Evolutionary conservation across 2,329 filamentous ascomycete genomes (phyloP).

Genomic region (Camptophora hylomeconis): DNA sequence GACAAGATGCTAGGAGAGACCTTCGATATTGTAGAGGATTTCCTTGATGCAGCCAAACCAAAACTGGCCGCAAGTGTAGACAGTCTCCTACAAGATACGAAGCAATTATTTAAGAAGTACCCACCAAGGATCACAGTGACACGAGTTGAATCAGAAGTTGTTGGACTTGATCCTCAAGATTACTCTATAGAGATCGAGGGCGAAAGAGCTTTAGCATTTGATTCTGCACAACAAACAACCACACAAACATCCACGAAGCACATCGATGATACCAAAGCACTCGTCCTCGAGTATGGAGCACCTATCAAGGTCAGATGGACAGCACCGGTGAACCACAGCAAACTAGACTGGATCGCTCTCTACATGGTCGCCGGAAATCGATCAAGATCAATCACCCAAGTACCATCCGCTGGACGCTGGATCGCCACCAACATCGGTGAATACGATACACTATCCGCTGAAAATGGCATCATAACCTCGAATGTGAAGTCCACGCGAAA

Average conservation of each 20-base stretch:
- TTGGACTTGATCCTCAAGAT: constrained; percentile 63
- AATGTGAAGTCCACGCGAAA: constrained; percentile 45
- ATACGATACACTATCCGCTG: constrained; percentile 63
- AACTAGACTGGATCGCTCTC: constrained; percentile 87
- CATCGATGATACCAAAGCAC: constrained; percentile 52
- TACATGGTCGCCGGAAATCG: constrained; percentile 94
- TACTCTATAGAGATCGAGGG: constrained; percentile 69
- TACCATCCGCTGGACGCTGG: constrained; percentile 83
- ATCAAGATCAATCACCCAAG: constrained; percentile 68
- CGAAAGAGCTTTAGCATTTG: constrained; percentile 39
- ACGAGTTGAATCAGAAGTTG: constrained; percentile 63
- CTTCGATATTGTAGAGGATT: constrained; percentile 78
- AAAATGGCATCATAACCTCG: constrained; percentile 60
- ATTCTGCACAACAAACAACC: constrained; percentile 47
- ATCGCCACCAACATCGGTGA: constrained; percentile 62
- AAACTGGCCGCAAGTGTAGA: constrained; percentile 78
- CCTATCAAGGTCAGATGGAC: constrained; percentile 85
- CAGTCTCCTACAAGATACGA: constrained; percentile 77
- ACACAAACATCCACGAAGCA: constrained; percentile 28
- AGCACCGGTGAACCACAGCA: constrained; percentile 74
- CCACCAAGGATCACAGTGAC: constrained; percentile 76
- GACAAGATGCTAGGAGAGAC: constrained; percentile 79
- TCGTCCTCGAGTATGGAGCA: constrained; percentile 76
- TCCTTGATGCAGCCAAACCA: constrained; percentile 72
- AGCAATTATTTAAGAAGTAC: constrained; percentile 76